Conservation (phyloP, 768 basidiomycete genomes). For the Trametes cinnabarina region DNA sequence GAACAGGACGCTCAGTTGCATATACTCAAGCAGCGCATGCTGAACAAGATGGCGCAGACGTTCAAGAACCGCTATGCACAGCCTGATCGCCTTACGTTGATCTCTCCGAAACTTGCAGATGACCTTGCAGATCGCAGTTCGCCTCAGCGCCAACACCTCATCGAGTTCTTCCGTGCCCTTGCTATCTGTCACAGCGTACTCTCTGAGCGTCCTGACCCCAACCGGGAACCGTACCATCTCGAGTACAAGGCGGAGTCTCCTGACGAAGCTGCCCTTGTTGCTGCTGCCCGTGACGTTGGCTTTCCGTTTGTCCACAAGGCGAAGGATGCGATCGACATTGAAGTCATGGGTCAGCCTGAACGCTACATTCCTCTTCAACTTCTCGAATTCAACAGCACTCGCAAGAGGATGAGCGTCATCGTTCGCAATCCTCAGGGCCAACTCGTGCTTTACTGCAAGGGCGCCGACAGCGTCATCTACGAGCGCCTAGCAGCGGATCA, state of each 20-base stretch:
- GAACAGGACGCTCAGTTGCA: slow-evolving; percentile 69
- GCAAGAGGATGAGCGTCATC: slow-evolving; percentile 95
- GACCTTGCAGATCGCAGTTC: slow-evolving; percentile 64
- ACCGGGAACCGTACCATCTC: slow-evolving; percentile 56
- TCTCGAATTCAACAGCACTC: slow-evolving; percentile 90
- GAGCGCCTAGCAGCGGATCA: slow-evolving; percentile 76
- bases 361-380: slow-evolving; percentile 74
- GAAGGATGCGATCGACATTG: slow-evolving; percentile 78
- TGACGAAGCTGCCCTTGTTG: slow-evolving; percentile 93
- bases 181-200: slow-evolving; percentile 92
- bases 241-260: slow-evolving; percentile 97
- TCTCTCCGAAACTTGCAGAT: slow-evolving; percentile 81
- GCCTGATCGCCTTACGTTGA: slow-evolving; percentile 77
- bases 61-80: slow-evolving; percentile 91
- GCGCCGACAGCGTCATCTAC: slow-evolving; percentile 96
- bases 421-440: slow-evolving; percentile 82
- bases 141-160: slow-evolving; percentile 62
- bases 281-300: slow-evolving; percentile 87
- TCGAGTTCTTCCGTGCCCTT: slow-evolving; percentile 92
- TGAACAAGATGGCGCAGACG: slow-evolving; percentile 63
- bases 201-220: slow-evolving; percentile 68
- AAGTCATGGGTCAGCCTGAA: slow-evolving; percentile 88
- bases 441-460: slow-evolving; percentile 88
- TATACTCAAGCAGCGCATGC: slow-evolving; percentile 71
- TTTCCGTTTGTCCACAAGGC: slow-evolving; percentile 83